phyloP scores from a whole-genome alignment of 345 rosid species.

The Pseudoturritis turrita region DNA sequence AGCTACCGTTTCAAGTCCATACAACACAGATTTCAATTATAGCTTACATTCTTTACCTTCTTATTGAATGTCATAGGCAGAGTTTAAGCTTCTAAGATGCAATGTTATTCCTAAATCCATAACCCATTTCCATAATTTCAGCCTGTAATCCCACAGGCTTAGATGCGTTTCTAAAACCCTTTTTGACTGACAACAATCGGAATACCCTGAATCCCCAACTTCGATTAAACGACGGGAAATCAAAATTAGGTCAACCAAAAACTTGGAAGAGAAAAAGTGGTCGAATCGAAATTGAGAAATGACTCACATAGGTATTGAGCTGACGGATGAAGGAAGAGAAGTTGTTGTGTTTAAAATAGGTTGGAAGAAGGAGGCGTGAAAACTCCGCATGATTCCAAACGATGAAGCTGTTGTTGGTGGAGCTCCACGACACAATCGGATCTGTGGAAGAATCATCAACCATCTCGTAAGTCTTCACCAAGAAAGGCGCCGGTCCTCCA shows the following conservation, averaged over 20 bases:
- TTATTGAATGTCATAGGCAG: background rate
- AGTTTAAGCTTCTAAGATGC: background rate
- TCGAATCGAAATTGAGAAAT: background rate
- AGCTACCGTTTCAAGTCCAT: no score
- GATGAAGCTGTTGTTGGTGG: slow-evolving; percentile 64
- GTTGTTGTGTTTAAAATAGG: slow-evolving; percentile 91
- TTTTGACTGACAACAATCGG: background rate
- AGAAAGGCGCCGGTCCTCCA: slow-evolving; percentile 85
- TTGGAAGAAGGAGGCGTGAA: slow-evolving; percentile 69
- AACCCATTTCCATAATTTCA: background rate
- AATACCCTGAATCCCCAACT: background rate
- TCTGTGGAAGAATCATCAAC: slow-evolving; percentile 77
- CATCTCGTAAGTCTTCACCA: slow-evolving; percentile 86
- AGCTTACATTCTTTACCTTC: slow-evolving; percentile 3
- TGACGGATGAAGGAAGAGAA: slow-evolving; percentile 88
- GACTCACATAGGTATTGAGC: slow-evolving; percentile 67
- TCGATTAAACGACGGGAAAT: background rate
- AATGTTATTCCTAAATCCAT: no score
- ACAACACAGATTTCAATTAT: background rate
- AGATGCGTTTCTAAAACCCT: no score
- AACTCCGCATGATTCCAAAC: slow-evolving; percentile 95
- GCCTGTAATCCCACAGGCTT: no score
- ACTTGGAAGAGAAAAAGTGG: background rate
- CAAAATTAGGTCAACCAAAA: slow-evolving; percentile 14
- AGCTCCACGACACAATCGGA: slow-evolving; percentile 83